phyloP scores from a whole-genome alignment of 345 rosid genomes.

The Eucalyptus pauciflora region DNA sequence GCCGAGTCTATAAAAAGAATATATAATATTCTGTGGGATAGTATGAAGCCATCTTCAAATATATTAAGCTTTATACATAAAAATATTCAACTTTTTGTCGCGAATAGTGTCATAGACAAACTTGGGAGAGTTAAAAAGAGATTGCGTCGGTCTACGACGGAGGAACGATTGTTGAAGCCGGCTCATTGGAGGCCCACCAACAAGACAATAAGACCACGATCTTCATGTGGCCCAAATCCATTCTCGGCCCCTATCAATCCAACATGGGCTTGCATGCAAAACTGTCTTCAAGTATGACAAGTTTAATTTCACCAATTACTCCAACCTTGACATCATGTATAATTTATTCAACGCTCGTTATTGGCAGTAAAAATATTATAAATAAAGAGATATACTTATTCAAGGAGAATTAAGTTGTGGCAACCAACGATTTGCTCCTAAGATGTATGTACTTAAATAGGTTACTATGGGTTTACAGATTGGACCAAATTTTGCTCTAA shows the following conservation, averaged over 20 bases:
- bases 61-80: too few species aligned
- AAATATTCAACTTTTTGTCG: too few species aligned
- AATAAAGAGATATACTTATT: too few species aligned
- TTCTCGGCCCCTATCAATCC: background rate
- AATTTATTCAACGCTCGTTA: background rate
- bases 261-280: background rate
- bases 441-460: background rate
- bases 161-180: background rate
- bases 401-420: too few species aligned
- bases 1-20: background rate
- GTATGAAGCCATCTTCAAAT: too few species aligned
- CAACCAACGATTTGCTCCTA: background rate
- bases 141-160: background rate
- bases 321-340: background rate
- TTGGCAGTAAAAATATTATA: background rate
- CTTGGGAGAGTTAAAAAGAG: background rate
- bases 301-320: background rate
- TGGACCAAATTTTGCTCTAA: background rate
- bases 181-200: background rate
- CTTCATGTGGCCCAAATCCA: background rate
- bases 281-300: background rate
- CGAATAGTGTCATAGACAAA: too few species aligned
- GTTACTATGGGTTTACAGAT: background rate
- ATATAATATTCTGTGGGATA: background rate
- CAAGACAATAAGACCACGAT: background rate